Base-by-base conservation (phyloP, 2,329 filamentous ascomycete genomes). In the Monascus ruber region DNA sequence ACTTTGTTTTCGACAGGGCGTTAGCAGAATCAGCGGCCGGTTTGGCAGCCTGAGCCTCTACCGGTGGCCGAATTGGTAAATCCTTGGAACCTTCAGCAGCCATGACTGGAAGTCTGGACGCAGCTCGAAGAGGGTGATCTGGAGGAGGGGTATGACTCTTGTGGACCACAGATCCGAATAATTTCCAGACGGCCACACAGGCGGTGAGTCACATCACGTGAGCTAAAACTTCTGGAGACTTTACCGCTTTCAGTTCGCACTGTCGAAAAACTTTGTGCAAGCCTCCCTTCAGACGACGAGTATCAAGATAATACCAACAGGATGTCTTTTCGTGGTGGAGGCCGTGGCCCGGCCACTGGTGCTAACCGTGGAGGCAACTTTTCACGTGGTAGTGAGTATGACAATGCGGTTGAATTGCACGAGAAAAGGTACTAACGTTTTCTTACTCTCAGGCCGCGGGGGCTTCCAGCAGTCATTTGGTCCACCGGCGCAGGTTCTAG, bases 281-380 rank as follows among this genome's bases (percentile, higher is more conserved):
- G 31, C 42, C 28, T 42, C 36, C 33, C 33, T 26, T 29, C 28
- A 3, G 28, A 29, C 6, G 28, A 29, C 6, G 28, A 29, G 10
- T 6, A 52, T 43, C 49, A 42, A 44, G 45, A 47, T 47, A 56
- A 50, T 44, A 47, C 44, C 43, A 44, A 45, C 51, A 72, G 53
- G 47, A 81, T 81, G 79, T 77, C 79, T 59, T 82, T 79, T 63
- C 73, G 77, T 62, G 72, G 72, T 56, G 71, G 75, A 53, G 68
- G 70, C 46, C 59, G 62, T 49, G 62, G 64, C 47, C 68, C 65
- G 46, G 60, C 64, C 52, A 65, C 66, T 43, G 70, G 72, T 57
- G 71, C 71, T 53, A 70, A 72, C 61, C 69, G 71, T 51, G 68
- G 70, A 63, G 59, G 64, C 60, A 51, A 48, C 43, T 63, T 60